These are phyloP conservation scores for Eucalyptus brandiana DNA, from an alignment of 345 rosid species.

Conservation along the genomic window DNA sequence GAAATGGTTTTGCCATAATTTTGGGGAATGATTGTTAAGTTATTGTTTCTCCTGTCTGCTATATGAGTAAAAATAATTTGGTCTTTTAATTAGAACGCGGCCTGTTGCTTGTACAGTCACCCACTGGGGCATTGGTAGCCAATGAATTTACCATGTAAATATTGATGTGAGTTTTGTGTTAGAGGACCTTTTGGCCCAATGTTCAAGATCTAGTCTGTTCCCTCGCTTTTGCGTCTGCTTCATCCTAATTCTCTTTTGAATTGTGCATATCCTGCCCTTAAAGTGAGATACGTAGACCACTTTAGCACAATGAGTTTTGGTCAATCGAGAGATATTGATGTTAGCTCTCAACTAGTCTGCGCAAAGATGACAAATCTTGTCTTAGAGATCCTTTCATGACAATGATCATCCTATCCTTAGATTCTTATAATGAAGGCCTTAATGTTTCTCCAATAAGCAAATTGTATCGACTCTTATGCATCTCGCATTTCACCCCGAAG, in stretches of 20 bases:
- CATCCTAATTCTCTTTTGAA: not conserved
- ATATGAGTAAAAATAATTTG: not conserved
- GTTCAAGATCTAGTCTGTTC: not conserved
- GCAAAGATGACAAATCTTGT: not conserved
- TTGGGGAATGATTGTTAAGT: not conserved
- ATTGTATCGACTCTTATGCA: not conserved
- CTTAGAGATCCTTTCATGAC: not conserved
- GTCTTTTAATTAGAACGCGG: not conserved
- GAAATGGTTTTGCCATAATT: not conserved
- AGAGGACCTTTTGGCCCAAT: not conserved
- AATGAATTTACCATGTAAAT: not conserved
- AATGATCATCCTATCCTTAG: not conserved
- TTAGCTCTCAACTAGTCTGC: not conserved
- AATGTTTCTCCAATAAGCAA: not conserved
- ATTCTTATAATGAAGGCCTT: not conserved
- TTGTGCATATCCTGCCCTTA: not conserved
- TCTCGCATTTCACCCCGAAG: accelerated
- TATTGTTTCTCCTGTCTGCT: not conserved
- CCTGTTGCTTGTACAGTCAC: not conserved
- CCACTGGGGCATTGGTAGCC: not conserved
- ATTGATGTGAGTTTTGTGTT: not conserved
- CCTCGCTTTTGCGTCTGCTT: not conserved
- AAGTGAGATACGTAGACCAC: not conserved
- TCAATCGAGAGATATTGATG: not conserved
- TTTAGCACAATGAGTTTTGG: not conserved